Base-by-base conservation (phyloP, 345 rosid genomes). In the Mercurialis annua region DNA sequence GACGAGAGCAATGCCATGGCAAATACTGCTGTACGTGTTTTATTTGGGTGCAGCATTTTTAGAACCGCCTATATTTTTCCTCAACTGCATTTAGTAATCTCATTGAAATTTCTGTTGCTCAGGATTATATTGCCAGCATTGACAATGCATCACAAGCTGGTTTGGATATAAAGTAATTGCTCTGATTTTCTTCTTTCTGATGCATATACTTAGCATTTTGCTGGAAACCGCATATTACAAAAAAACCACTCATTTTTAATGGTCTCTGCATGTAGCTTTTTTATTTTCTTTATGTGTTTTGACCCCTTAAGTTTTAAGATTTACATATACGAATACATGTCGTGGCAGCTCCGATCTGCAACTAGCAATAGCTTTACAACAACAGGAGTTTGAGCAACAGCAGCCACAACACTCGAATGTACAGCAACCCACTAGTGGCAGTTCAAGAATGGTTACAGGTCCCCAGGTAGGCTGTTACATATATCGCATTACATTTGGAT, bases 321-420 rank as follows among this genome's bases (percentile, higher is more conserved):
- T 70, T 48, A 63, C 47, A 54, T 33, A 21, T 43, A 3, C 58
- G 46, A 53, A 44, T 58, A 14, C 47, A 40, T 49, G 31, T 76
- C 68, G 62, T 82, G 62, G 78, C 86, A 94, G 99, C 72, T 77
- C 96, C 70, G 99, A 95, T 84, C 85, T 92, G 63, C 97, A 92
- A 82, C 79, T 87, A 52, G 99, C 99, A 59, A 95, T 95, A 76
- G 99, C 97, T 60, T 78, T 95, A 76, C 99, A 95, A 71, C 99
- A 95, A 54, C 89, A 90, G 71, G 99, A 95, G 86, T 92, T 86
- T 62, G 99, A 88, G 30, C 73, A 76, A 69, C 93, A 87, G 36
- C 98, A 83, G 75, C 84, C 76, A 1, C 92, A 84, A 62, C 88
- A 82, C 53, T 76, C 84, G 36, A 80, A 74, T 74, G 29, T 67